Evolutionary conservation across 768 basidiomycete species (phyloP), one percentile per base, ranked within the genome.

Genomic region (Lactarius hengduanensis): DNA sequence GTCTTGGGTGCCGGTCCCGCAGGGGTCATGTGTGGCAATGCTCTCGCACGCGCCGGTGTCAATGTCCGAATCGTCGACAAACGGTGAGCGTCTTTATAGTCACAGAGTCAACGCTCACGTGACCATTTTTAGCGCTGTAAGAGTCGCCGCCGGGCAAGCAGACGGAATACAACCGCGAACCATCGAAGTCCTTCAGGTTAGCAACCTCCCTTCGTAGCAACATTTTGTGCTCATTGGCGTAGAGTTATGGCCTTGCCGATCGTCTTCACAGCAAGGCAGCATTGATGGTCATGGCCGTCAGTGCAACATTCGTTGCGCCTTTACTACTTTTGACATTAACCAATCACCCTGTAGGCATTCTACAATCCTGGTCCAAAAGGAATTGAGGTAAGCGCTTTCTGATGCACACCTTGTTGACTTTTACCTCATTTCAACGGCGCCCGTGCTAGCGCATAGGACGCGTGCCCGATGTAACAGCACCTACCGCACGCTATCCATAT

Each of bases 221-320:
- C 3, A 22, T 30, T 43, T 34, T 28, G 30, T 68, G 43, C 34
- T 53, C 1, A 56, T 61, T 28, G 34, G 30, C 10, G 13, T 60
- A 92, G 90, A 92, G 90, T 68, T 92, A 92, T 76, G 91, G 90
- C 7, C 80, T 92, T 7, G 88, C 83, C 0, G 86, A 90, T 20
- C 80, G 83, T 3, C 72, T 92, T 26, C 66, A 91, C 30, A 79
- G 76, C 47, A 83, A 90, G 71, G 89, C 84, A 6, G 86, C 84
- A 65, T 87, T 89, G 58, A 80, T 92, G 81, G 84, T 90, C 66
- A 81, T 84, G 76, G 84, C 84, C 61, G 90, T 91, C 74, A 66
- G 84, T 78, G 2, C 55, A 20, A 18, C 50, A 18, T 2, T 28
- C 38, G 4, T 57, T 30, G 3, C 45, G 13, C 26, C 5, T 61